These are phyloP conservation scores for Yamadazyma kitorensis DNA, from an alignment of 805 yeast genomes.

Conservation along the genomic window DNA sequence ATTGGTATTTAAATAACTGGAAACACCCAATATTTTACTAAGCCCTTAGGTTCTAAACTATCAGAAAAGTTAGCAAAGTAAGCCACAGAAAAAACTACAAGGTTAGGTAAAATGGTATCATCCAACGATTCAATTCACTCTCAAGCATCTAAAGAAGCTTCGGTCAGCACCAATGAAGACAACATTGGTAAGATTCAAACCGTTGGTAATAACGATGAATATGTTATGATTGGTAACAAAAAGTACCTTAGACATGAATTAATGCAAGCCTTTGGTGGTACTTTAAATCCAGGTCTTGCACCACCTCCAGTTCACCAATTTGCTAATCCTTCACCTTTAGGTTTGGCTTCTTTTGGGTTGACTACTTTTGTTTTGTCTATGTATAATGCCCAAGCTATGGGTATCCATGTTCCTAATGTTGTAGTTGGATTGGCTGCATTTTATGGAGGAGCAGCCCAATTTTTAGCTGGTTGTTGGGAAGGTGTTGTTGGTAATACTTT, in stretches of 20 bases:
- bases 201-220: conserved; percentile 35
- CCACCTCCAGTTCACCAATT: conserved; percentile 52
- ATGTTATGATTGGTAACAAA: conserved; percentile 30
- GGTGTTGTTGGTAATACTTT: conserved; percentile 62
- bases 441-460: conserved; percentile 63
- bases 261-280: conserved; percentile 39
- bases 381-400: conserved; percentile 56
- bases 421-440: conserved; percentile 60
- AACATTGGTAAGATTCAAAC: conserved; percentile 24
- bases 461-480: conserved; percentile 70
- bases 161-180: conserved; percentile 8
- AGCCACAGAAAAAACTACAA: no score
- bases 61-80: no score
- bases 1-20: no score
- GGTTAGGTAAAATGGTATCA: no score
- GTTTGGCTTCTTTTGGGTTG: conserved; percentile 60
- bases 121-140: conserved; percentile 18
- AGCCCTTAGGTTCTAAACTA: no score
- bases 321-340: conserved; percentile 69
- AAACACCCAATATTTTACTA: no score
- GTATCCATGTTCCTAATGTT: conserved; percentile 49
- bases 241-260: conserved; percentile 38
- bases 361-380: conserved; percentile 62
- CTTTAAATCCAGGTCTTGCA: conserved; percentile 33
- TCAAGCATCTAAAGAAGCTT: conserved; percentile 15